phyloP scores from a whole-genome alignment of 108 stramenopile genomes.

The Fistulifera solaris region DNA sequence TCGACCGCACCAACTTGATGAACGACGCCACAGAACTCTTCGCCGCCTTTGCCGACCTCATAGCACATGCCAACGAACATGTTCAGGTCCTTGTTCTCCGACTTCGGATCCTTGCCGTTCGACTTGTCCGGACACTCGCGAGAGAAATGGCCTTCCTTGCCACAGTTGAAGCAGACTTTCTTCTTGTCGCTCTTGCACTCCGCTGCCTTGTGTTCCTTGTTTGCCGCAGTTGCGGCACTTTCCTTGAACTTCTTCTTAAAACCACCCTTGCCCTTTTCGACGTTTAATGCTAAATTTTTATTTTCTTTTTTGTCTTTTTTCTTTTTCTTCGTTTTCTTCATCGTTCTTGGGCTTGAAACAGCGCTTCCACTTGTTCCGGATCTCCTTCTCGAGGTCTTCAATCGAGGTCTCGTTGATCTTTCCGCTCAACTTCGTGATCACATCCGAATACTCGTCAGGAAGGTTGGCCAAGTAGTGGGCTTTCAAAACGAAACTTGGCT shows the following conservation, averaged over 20 bases:
- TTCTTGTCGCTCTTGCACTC: conserved; percentile 3
- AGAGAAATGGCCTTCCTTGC: neutral
- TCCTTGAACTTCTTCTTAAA: neutral
- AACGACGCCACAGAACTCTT: too few species aligned
- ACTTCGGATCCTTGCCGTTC: neutral
- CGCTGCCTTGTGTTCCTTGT: neutral
- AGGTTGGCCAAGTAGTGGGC: neutral
- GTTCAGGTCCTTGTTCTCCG: neutral
- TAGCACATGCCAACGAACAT: conserved; percentile 1
- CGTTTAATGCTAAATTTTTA: neutral
- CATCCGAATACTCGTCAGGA: neutral
- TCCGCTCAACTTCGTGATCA: neutral
- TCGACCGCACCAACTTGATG: too few species aligned
- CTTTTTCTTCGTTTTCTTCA: too few species aligned
- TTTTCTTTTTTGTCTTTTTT: too few species aligned
- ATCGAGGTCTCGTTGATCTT: too few species aligned
- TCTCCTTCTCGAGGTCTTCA: neutral
- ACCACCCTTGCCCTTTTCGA: neutral
- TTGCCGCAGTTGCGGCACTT: neutral
- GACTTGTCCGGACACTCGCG: conserved; percentile 2
- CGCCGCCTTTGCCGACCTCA: too few species aligned
- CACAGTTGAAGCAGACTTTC: neutral
- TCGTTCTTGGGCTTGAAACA: neutral
- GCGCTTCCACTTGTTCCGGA: neutral
- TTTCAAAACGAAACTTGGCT: neutral